Base-by-base conservation (phyloP, 441 rosid genomes). In the Hura crepitans region DNA sequence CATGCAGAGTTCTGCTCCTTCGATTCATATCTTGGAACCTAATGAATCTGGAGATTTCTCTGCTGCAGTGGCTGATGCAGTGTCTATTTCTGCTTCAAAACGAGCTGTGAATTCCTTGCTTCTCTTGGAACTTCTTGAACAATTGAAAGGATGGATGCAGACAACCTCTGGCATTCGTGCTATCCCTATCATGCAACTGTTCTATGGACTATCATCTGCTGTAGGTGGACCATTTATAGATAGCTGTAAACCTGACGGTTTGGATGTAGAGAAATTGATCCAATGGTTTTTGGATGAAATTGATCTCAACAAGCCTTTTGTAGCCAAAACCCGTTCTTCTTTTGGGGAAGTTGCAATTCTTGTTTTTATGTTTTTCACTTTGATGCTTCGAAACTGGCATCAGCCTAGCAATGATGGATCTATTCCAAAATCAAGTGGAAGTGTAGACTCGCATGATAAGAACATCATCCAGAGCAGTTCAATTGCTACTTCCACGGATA, bases 371-470 rank as follows among this genome's bases (percentile, higher is more conserved):
- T 96, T 94, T 79, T 92, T 94, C 85, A 96, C 99, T 69, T 81
- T 96, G 92, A 96, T 96, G 99, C 99, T 96, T 54, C 96, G 99
- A 68, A 96, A 96, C 77, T 96, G 99, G 99, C 98, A 96, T 73
- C 99, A 94, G 78, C 99, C 99, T 73, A 98, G 98, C 65, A 86
- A 85, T 73, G 97, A 90, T 81, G 65, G 81, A 73, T 75, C 88
- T 79, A 72, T 72, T 69, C 65, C 85, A 61, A 88, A 83, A 80
- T 65, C 87, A 59, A 75, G 85, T 50, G 96, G 85, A 78, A 83
- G 68, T 77, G 63, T 81, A 23, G 93, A 91, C 49, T 71, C 80
- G 23, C 87, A 81, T 77, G 98, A 96, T 80, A 91, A 86, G 80
- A 85, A 79, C 79, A 68, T 81, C 65, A 63, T 73, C 73, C 97